Evolutionary conservation across 2,329 filamentous ascomycete genomes (phyloP), one percentile per base, ranked within the genome.

Genomic region (Amylocarpus encephaloides): DNA sequence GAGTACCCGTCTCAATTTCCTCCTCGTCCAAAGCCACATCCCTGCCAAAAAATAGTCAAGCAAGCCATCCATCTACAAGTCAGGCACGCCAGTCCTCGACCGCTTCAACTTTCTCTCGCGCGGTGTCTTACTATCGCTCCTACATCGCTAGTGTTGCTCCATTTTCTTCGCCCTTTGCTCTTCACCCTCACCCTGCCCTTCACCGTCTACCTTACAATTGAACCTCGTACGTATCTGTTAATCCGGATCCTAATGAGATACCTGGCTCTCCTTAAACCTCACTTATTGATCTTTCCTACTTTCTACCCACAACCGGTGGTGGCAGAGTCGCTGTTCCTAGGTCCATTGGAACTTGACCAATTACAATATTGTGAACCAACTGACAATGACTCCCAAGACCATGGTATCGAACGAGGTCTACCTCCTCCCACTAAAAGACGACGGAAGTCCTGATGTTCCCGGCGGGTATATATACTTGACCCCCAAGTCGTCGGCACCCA

Each of bases 381-480:
- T 48, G 46, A 43, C 46, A 44, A 82, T 83, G 79, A 72, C 75
- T 62, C 78, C 79, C 54, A 71, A 72, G 69, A 83, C 74, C 55
- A 81, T 83, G 71, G 76, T 76, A 62, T 82, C 80, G 62, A 80
- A 74, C 66, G 79, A 88, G 70, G 83, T 96, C 57, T 95, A 96
- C 72, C 74, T 95, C 64, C 79, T 98, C 56, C 88, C 88, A 58
- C 80, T 98, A 70, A 93, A 89, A 67, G 92, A 98, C 71, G 80
- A 92, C 71, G 93, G 94, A 62, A 90, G 89, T 59, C 93, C 94
- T 33, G 84, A 94, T 67, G 83, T 98, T 43, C 78, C 87, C 22
- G 88, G 90, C 63, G 83, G 87, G 61, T 98, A 96, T 74, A 87
- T 97, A 63, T 95, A 95, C 68, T 76, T 98, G 39, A 86, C 90